Evolutionary conservation across 495 filamentous ascomycete genomes (phyloP), one percentile per base, ranked within the genome.

Genomic region (Lasiosphaeria ovina): DNA sequence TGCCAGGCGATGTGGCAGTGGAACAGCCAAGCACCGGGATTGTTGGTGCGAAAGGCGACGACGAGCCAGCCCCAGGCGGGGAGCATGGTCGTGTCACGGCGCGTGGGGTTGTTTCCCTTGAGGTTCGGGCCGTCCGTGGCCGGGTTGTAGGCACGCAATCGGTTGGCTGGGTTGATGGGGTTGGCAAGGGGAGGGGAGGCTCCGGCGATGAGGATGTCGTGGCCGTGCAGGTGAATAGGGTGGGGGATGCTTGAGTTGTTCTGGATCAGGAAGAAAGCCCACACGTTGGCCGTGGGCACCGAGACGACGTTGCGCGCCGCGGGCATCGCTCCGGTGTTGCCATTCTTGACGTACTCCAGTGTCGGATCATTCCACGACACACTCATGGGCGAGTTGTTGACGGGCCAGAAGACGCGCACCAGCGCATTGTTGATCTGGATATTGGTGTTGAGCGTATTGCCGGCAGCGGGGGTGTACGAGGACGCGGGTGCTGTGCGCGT

Each of bases 41-140:
- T 85, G 63, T 83, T 79, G 1, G 79, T 76, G 55, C 76, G 65
- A 66, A 81, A 86, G 12, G 77, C 78, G n/a, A 86, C 66, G 11
- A 80, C 64, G 36, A 80, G 57, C 76, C 77, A 76, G 3, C 79
- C 83, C 57, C 61, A 66, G 6, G 70, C 74, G 4, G 80, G 79
- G 6, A 87, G 64, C 62, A 86, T 73, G 3, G 83, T 84, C 0
- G 83, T 84, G 67, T 90, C 88, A 7, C 87, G 74, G 0, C 86
- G 72, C 2, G 82, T 78, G 0, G 85, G 81, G 64, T 76, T 85
- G 31, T 68, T 60, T 32, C 67, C 62, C 9, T 69, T 70, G 4
- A 81, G 62, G 0, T 54, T 68, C 0, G 62, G 54, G 8, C 62
- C 60, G 50, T 75, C 59, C 12, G 66, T 59, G 9, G 54, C 32